Percentiles rank a stretch among this genome's conserved stretches.
These are phyloP conservation scores for Syzygium grande DNA, from an alignment of 345 rosid genomes.

Conservation along the genomic window DNA sequence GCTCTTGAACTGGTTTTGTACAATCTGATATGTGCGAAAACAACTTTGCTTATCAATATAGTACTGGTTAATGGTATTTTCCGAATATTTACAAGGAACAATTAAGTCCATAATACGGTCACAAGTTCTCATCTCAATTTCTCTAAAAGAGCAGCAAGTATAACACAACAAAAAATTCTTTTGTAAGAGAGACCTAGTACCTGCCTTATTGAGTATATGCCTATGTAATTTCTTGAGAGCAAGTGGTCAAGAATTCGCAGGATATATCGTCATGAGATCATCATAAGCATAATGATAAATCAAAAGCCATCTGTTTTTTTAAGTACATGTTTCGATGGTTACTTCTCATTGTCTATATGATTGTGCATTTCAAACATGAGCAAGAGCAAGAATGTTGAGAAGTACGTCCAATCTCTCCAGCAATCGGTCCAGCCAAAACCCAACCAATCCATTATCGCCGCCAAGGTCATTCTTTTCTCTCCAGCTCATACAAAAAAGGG, in stretches of 20 bases:
- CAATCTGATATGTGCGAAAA: background rate
- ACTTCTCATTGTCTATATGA: background rate
- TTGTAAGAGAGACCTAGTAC: background rate
- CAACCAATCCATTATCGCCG: conserved; percentile 47
- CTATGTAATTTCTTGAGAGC: too few species aligned
- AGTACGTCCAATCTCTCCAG: background rate
- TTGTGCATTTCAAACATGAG: background rate
- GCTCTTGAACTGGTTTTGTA: background rate
- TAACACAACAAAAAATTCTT: accelerated
- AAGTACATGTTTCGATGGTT: background rate
- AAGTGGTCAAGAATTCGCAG: too few species aligned
- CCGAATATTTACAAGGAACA: background rate
- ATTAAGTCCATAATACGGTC: background rate
- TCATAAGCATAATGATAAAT: background rate
- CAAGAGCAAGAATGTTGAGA: background rate
- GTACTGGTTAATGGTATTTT: background rate
- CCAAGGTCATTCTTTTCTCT: conserved; percentile 43
- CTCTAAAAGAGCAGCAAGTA: background rate
- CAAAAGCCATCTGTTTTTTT: background rate
- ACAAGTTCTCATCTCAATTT: background rate
- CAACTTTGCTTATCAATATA: background rate
- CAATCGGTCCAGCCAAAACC: conserved; percentile 67
- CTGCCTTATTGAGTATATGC: too few species aligned
- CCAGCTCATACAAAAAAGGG: background rate
- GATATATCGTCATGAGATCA: background rate